Evolutionary conservation across 2,329 filamentous ascomycete species (phyloP), one percentile per base, ranked within the genome.

Genomic region (Botrytis byssoidea): DNA sequence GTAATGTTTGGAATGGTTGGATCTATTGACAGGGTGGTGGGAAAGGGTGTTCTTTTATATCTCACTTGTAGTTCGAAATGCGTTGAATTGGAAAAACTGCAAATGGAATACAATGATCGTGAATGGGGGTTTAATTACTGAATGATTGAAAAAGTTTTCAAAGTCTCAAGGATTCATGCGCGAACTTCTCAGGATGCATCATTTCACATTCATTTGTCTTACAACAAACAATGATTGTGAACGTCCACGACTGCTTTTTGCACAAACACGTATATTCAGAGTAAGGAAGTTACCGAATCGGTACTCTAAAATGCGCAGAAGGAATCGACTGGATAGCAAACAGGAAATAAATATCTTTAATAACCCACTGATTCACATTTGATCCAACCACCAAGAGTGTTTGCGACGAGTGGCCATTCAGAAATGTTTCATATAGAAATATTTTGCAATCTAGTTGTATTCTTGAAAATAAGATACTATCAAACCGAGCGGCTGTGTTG

Each of bases 1-100:
- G n/a, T 29, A 18, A 44, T 20, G 14, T 29, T 40, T 40, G 2
- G 12, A 42, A 40, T 22, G n/a, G 55, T 4, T 55, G 9, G 8
- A 40, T 29, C 18, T n/a, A 10, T 55, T 29, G 6, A 1, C 1
- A 68, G 16, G 18, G 3, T 7, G 7, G 5, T 9, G 2, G 16
- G 35, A 55, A 25, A 40, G 1, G 16, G 16, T 32, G 9, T 65
- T 40, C 46, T 29, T 67, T 55, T 68, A 42, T 67, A 40, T 35
- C 18, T 35, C 25, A 40, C 65, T 29, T 55, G 7, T 18, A 67
- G 32, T n/a, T 29, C 6, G 5, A 12, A 12, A 8, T 29, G 1
- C 25, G 0, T 1, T 7, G 14, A 3, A 32, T 32, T 4, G 3
- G 16, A 8, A 6, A 44, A 10, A 10, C 20, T 20, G 7, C 35